Percentiles rank a stretch among this genome's conserved stretches.
Conservation (phyloP, 2,329 filamentous ascomycete genomes). For the Beauveria brongniartii region DNA sequence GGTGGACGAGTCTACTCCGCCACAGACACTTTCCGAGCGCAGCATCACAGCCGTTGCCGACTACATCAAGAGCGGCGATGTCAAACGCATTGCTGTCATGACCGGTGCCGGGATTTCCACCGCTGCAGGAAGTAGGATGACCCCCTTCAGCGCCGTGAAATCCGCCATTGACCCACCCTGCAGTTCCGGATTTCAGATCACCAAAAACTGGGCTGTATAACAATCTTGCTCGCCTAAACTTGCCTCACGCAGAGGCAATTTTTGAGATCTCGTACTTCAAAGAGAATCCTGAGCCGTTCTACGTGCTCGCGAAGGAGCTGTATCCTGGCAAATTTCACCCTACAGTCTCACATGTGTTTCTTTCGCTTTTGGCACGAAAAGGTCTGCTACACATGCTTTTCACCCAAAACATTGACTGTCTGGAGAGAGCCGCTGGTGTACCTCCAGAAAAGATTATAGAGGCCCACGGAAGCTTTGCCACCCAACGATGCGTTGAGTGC, state of each 20-base stretch:
- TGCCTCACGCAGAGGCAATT: conserved; percentile 85
- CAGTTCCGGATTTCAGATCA: conserved; percentile 89
- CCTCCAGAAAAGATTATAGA: conserved; percentile 76
- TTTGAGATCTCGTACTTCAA: conserved; percentile 91
- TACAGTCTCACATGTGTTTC: conserved; percentile 84
- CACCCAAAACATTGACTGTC: conserved; percentile 95
- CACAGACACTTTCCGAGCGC: conserved; percentile 59
- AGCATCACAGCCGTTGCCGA: conserved; percentile 69
- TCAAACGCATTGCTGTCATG: conserved; percentile 72
- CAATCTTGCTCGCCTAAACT: conserved; percentile 76
- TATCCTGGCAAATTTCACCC: conserved; percentile 86
- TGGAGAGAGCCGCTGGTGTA: conserved; percentile 82
- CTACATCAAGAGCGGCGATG: conserved; percentile 63
- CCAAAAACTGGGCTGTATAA: conserved; percentile 90
- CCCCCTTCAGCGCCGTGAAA: neutral
- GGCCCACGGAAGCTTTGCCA: conserved; percentile 91
- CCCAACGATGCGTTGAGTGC: conserved; percentile 88
- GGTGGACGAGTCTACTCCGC: conserved; percentile 50
- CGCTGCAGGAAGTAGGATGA: conserved; percentile 49
- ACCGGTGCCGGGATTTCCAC: conserved; percentile 86
- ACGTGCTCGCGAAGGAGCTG: conserved; percentile 81
- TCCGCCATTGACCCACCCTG: conserved; percentile 13
- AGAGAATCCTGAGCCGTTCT: conserved; percentile 79
- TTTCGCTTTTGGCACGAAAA: conserved; percentile 73
- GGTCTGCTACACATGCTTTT: conserved; percentile 76